Conservation (phyloP, 1,284 basidiomycete species). For the Papiliotrema nemorosa region DNA sequence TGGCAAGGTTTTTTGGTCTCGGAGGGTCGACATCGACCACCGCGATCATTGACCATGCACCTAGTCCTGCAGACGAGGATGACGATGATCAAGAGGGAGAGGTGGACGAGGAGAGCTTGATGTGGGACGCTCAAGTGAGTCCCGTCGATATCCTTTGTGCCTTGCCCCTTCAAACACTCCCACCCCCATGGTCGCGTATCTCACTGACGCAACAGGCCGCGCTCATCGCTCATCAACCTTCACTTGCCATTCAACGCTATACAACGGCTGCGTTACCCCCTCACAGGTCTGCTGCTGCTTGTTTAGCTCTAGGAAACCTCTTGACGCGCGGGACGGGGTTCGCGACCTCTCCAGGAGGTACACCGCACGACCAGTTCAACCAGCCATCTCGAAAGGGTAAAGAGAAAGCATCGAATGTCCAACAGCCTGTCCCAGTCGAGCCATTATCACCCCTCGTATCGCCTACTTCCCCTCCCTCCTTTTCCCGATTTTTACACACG, state of each 20-base stretch:
- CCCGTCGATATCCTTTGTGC: not conserved
- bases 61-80: conserved; percentile 6
- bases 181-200: not conserved
- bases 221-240: conserved; percentile 38
- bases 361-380: not conserved
- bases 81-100: conserved; percentile 11
- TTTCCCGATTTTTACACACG: not conserved
- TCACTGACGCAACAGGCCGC: conserved; percentile 27
- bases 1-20: conserved; percentile 12
- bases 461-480: not conserved
- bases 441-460: not conserved
- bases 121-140: conserved; percentile 46
- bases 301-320: conserved; percentile 41
- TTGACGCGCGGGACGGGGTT: conserved; percentile 34
- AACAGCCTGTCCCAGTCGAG: not conserved
- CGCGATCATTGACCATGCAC: conserved; percentile 1
- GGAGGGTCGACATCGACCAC: not conserved
- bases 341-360: conserved; percentile 6
- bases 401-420: not conserved
- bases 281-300: conserved; percentile 33
- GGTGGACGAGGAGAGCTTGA: conserved; percentile 33
- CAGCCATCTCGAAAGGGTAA: not conserved
- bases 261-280: conserved; percentile 41
- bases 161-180: no score
- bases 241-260: conserved; percentile 35